A percentile compares a stretch with the other conserved stretches of the same genome.
Evolutionary conservation across 1,284 basidiomycete species (phyloP).

Genomic region (Puccinia triticina): DNA sequence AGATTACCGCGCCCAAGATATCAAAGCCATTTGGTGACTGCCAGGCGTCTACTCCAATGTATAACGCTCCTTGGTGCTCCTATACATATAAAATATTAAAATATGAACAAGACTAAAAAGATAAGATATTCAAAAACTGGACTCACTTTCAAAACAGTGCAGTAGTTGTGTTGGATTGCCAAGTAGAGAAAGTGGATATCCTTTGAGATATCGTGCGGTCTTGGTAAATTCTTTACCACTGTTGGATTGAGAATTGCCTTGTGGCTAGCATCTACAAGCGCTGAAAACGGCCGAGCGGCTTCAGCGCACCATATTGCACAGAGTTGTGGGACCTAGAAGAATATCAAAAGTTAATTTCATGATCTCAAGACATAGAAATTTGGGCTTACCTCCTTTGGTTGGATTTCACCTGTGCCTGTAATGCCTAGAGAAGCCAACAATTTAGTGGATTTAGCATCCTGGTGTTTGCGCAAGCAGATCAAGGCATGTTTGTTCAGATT

Average conservation of each 20-base stretch:
- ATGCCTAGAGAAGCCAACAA: background rate
- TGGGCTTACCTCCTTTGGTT: too few relatives aligned
- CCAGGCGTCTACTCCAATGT: background rate
- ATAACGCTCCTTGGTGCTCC: background rate
- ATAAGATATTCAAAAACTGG: too few relatives aligned
- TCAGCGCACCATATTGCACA: too few relatives aligned
- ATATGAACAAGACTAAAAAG: too few relatives aligned
- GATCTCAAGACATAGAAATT: too few relatives aligned
- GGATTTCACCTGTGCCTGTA: background rate
- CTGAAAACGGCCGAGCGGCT: too few relatives aligned
- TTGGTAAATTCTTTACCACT: background rate
- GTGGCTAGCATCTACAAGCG: too few relatives aligned
- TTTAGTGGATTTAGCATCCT: background rate
- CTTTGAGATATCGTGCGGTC: background rate
- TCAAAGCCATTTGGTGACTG: slow-evolving; percentile 6
- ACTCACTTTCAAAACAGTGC: background rate
- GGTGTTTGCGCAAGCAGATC: background rate
- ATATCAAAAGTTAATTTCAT: too few relatives aligned
- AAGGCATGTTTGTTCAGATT: background rate
- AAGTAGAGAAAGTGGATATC: background rate
- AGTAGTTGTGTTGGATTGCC: background rate
- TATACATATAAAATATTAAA: too few relatives aligned
- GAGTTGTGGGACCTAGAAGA: too few relatives aligned
- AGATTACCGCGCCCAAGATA: background rate
- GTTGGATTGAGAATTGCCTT: background rate